These are phyloP conservation scores for Cerrena zonata DNA, from an alignment of 1,284 basidiomycete genomes.

Conservation along the genomic window DNA sequence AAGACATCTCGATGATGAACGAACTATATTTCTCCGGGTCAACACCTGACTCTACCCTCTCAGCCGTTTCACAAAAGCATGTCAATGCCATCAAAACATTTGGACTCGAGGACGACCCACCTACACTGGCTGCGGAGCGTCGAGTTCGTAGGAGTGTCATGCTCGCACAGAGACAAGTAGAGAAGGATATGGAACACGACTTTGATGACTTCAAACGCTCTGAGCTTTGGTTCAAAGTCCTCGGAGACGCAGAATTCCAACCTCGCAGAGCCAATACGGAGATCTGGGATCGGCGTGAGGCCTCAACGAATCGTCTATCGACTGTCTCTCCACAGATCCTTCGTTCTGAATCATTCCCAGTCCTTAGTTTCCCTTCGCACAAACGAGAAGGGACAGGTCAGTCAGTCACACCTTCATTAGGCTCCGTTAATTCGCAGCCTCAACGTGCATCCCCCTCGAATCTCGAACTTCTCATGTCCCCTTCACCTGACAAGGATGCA, in stretches of 20 bases:
- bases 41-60: conserved; percentile 52
- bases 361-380: conserved; percentile 23
- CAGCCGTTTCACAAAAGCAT: conserved; percentile 65
- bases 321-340: conserved; percentile 1
- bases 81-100: conserved; percentile 68
- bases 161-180: conserved; percentile 78
- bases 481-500: conserved; percentile 43
- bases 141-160: conserved; percentile 74
- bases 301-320: not conserved
- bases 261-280: conserved; percentile 14
- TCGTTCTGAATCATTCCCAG: conserved; percentile 38
- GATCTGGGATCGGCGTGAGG: not conserved
- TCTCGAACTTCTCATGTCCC: conserved; percentile 75
- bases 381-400: conserved; percentile 22
- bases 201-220: conserved; percentile 83
- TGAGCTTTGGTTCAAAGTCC: conserved; percentile 85
- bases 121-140: conserved; percentile 46
- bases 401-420: conserved; percentile 30
- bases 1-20: conserved; percentile 84
- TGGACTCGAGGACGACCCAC: conserved; percentile 16
- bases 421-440: conserved; percentile 17
- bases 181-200: conserved; percentile 85
- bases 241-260: conserved; percentile 59
- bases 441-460: conserved; percentile 44
- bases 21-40: conserved; percentile 76